A percentile compares a stretch with the other conserved stretches of the same genome.
These are phyloP conservation scores for Penicillium soppii DNA, from an alignment of 495 filamentous ascomycete genomes.

Conservation along the genomic window DNA sequence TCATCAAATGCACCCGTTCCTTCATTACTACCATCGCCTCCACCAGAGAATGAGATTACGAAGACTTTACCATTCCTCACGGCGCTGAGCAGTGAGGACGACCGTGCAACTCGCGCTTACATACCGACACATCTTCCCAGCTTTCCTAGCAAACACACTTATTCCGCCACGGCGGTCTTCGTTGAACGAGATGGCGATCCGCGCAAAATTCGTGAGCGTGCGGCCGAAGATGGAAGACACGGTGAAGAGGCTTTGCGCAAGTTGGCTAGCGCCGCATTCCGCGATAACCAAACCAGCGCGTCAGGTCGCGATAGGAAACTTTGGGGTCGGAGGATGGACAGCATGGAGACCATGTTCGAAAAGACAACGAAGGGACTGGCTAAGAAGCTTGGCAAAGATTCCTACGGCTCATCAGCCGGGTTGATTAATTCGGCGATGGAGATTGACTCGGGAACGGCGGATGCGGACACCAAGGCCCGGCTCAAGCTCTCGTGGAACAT, in stretches of 20 bases:
- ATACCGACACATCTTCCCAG: constrained; percentile 68
- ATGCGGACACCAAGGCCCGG: constrained; percentile 27
- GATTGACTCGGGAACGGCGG: constrained; percentile 29
- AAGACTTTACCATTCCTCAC: constrained; percentile 51
- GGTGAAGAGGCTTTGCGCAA: constrained; percentile 73
- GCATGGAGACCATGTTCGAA: constrained; percentile 51
- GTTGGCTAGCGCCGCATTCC: constrained; percentile 54
- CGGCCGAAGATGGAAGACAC: constrained; percentile 69
- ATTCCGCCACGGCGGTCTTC: constrained; percentile 64
- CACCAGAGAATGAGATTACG: constrained; percentile 41
- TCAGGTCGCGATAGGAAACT: constrained; percentile 42
- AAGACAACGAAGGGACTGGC: constrained; percentile 41
- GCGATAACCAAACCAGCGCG: constrained; percentile 39
- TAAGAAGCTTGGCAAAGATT: constrained; percentile 34
- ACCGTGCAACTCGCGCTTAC: constrained; percentile 49
- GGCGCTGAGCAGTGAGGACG: constrained; percentile 50
- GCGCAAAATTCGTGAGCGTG: constrained; percentile 67
- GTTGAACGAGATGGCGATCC: constrained; percentile 67
- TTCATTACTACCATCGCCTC: constrained; percentile 45
- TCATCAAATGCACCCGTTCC: constrained; percentile 29
- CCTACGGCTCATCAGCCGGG: constrained; percentile 1
- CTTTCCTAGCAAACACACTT: constrained; percentile 74
- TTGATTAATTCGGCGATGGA: constrained; percentile 29
- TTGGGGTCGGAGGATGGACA: constrained; percentile 44
- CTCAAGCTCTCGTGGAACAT: constrained; percentile 31